Evolutionary conservation across 257 asterid genomes (phyloP), one percentile per base, ranked within the genome.

Genomic region (Solanum tarapatanum): DNA sequence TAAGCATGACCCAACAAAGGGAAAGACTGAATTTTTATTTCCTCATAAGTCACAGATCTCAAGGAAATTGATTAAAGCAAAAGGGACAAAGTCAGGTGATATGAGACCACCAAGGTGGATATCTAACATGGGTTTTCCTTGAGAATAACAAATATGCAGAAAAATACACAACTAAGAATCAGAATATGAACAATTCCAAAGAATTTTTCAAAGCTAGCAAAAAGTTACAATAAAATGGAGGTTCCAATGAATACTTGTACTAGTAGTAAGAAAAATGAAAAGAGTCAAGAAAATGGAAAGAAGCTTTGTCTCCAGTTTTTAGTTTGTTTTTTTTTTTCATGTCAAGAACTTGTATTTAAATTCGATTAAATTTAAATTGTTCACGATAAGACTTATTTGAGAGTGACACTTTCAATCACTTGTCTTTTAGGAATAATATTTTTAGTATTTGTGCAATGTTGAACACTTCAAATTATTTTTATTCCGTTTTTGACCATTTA

Each of bases 41-140:
- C 70, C 60, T 74, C 33, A 28, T 28, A 33, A 66, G 87, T 84
- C 43, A 92, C 89, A 86, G 96, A 94, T 94, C 94, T 93, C 93
- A 88, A 91, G 45, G 26, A 36, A 45, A 26, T 45, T 82, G 77
- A 39, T 24, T 28, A 41, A 85, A 51, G 60, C 84, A 77, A 55
- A 43, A 16, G 88, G 68, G 93, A 91, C 94, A 91, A 82, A 89
- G 87, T 89, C 91, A 92, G 92, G 92, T 90, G 95, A 86, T 30
- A 7, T 45, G 89, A 88, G 91, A 60, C 83, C 92, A 84, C 89
- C 92, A 41, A 89, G 90, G 88, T 86, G 93, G 90, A 85, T 80
- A 48, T 70, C 84, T 85, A 87, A 80, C 85, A 80, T 80, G 85
- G 80, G 64, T 3, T n/a, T 4, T 79, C 64, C 84, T 79, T 43